Evolutionary conservation across 306 rosid species (phyloP), one percentile per base, ranked within the genome.

Genomic region (Citrullus mucosospermus): DNA sequence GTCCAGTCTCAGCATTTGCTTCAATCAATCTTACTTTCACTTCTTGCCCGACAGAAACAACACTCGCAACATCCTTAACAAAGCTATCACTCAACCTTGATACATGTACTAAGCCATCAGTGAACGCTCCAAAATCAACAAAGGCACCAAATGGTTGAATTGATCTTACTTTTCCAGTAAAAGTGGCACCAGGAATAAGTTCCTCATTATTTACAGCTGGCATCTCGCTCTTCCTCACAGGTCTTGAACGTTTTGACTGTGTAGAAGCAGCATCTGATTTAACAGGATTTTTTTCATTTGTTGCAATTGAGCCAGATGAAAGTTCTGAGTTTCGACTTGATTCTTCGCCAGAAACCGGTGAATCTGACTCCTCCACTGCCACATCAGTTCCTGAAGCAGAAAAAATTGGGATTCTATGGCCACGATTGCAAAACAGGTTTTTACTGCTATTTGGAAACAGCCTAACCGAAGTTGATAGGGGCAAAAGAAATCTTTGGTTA

Each of bases 31-130:
- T 86, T 75, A 96, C 98, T 88, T 91, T 88, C 88, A 96, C 98
- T 87, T 96, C 99, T 91, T 96, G 99, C 78, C 99, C 99, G 63
- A 93, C 85, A 71, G 98, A 91, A 85, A 96, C 97, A 86, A 96
- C 80, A 82, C 85, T 91, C 4, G 90, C 85, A 71, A 96, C 91
- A 79, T 96, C 99, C 87, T 90, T 90, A 79, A 96, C 96, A 57
- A 61, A 96, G 86, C 79, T 69, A 86, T 96, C 99, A 81, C 97
- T 92, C 87, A 96, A 79, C 91, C 83, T 87, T 13, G 99, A 96
- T 72, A 96, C 94, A 83, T 96, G 99, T 76, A 96, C 94, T 46
- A 96, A 94, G 72, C 99, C 99, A 57, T 96, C 98, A 3, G 98
- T 89, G 83, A 96, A 93, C 75, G 99, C 99, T 78, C 99, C 99